Evolutionary conservation across 2,329 filamentous ascomycete genomes (phyloP), one percentile per base, ranked within the genome.

Genomic region (Hymenoscyphus occultus): DNA sequence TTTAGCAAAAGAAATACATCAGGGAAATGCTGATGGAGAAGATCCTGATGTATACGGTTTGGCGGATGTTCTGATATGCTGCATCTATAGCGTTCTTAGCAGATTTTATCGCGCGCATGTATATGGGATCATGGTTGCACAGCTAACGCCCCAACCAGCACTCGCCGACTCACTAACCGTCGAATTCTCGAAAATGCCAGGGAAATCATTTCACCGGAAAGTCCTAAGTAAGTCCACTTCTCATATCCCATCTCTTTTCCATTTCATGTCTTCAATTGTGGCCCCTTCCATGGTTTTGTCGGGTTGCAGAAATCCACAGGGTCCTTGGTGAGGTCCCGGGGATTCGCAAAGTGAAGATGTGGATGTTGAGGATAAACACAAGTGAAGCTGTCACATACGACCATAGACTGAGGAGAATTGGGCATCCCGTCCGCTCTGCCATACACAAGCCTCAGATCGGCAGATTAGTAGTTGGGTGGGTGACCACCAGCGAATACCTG

Each of bases 131-230:
- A 9, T 10, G 45, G 10, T 13, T 28, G 13, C 48, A 19, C 13
- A 22, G 48, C 48, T 54, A 54, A 54, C 19, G 3, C 13, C 3
- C 13, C 10, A 12, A 19, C 45, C 81, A 62, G 84, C 80, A 45
- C 77, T 93, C 39, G 85, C 86, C 56, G 85, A 93, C 75, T 86
- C 90, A 0, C 80, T 97, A 57, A 97, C 92, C 0, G 87, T 97
- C 13, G 92, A 97, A 67, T 86, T 85, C 68, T 85, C 86, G 14
- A 89, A 86, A 67, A 78, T 82, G 1, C 92, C 91, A 0, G 94
- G 94, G 4, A 86, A 87, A 70, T 88, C 86, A 12, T 96, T 97
- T 71, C 86, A 90, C 74, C 86, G 91, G 59, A 97, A 95, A 78
- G 83, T 91, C 14, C 79, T 97, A 54, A 87, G 84, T 87, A 80